These are phyloP conservation scores for Acacia melanoxylon DNA, from an alignment of 306 rosid genomes.

Conservation along the genomic window DNA sequence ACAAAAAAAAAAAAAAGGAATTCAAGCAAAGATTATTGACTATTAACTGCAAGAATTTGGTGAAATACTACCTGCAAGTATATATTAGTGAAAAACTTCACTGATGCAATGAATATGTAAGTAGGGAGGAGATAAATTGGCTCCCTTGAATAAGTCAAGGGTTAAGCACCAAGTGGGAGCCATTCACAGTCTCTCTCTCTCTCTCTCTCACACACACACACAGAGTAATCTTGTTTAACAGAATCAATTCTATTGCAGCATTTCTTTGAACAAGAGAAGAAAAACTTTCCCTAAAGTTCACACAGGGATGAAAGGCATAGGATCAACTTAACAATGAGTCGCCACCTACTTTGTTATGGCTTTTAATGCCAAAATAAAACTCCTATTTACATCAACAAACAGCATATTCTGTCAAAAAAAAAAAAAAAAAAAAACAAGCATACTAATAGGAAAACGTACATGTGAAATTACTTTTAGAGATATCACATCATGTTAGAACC, in stretches of 20 bases:
- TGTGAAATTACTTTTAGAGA: neutral
- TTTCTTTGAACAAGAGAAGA: neutral
- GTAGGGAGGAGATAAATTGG: neutral
- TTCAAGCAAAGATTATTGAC: neutral
- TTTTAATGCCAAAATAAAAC: conserved; percentile 1
- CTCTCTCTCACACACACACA: neutral
- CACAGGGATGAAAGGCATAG: neutral
- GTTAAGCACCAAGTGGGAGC: neutral
- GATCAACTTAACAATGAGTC: neutral
- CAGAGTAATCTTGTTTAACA: neutral
- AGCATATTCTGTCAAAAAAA: neutral
- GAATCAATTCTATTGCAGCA: neutral
- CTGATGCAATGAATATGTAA: neutral
- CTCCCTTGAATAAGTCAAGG: neutral
- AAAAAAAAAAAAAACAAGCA: neutral
- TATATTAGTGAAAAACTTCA: too few species aligned
- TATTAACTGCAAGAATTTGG: neutral
- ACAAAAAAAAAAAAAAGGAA: too few species aligned
- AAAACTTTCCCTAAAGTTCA: neutral
- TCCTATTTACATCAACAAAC: conserved; percentile 14
- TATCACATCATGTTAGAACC: conserved; percentile 2
- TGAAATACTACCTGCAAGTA: neutral
- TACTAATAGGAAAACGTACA: neutral
- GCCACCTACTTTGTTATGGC: neutral
- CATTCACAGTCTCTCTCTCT: neutral